Conservation (phyloP, 441 rosid species). For the Bocquillonia castaneifolia region DNA sequence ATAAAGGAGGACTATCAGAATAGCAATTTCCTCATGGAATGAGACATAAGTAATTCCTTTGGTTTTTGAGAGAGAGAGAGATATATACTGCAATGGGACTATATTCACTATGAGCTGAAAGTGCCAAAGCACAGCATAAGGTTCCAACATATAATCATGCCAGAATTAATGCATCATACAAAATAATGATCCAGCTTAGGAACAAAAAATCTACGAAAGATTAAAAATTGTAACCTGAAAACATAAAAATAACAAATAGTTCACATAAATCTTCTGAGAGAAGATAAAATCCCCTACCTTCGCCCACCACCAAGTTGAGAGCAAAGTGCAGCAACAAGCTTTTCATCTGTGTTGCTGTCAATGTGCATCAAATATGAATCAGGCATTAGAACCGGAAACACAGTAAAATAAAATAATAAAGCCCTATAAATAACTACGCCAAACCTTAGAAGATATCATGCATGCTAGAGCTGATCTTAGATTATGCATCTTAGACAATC, state of each 20-base stretch:
- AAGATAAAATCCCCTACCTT: conserved; percentile 43
- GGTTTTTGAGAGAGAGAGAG: not conserved
- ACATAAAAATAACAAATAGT: not conserved
- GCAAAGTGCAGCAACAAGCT: conserved; percentile 91
- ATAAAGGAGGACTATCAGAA: not conserved
- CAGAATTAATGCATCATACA: conserved; percentile 4
- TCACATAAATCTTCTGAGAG: conserved; percentile 5
- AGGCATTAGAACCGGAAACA: conserved; percentile 3
- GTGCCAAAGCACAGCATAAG: not conserved
- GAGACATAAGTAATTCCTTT: not conserved
- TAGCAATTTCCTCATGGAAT: not conserved
- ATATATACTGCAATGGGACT: too few relatives aligned
- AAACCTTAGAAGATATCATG: conserved; percentile 20
- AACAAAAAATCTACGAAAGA: not conserved
- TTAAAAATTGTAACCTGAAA: not conserved
- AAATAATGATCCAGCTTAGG: not conserved
- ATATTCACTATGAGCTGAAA: not conserved
- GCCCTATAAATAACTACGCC: conserved; percentile 2
- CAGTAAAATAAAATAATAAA: not conserved
- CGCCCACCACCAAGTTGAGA: conserved; percentile 52
- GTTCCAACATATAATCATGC: not conserved
- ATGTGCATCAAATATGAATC: conserved; percentile 17
- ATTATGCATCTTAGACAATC: not conserved
- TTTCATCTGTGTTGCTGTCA: conserved; percentile 87
- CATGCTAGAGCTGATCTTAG: not conserved